Base-by-base conservation (phyloP, 768 basidiomycete species). In the Boletus tylopilopsis region DNA sequence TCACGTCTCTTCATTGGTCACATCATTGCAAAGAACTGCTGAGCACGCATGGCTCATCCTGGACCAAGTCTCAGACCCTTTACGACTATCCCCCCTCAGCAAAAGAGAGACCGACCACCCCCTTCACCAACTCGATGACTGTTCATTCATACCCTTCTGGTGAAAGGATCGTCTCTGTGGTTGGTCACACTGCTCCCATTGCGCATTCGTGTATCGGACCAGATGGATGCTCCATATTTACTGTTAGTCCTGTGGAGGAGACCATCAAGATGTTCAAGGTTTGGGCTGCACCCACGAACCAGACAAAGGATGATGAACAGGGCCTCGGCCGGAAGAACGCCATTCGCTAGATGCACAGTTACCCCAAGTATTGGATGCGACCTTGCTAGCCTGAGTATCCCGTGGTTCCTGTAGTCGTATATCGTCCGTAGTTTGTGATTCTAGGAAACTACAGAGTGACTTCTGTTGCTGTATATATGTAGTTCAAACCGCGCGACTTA, bases 21-120 rank as follows among this genome's bases (percentile, higher is more conserved):
- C 80, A 84, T 5, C 85, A 91, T 53, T 83, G 84, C 60, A 90
- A 90, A 56, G 93, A 95, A 60, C 68, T 96, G 30, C 68, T 95
- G n/a, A 88, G 82, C 36, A 88, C 90, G 3, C 89, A 93, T 58
- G 90, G 70, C 49, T 63, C 64, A 42, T 60, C 52, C 25, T 68
- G 68, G 67, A 51, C 51, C 10, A 51, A 38, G 32, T 50, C 57
- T 29, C 68, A 68, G 37, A 32, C 36, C 15, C 32, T 56, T 21
- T 50, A 55, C 9, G 58, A 55, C 4, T 30, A 40, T n/a, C 57
- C 62, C 12, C 56, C 60, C 21, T 45, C 56, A 11, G 34, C 54
- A 29, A 61, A 62, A 49, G 53, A 67, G 35, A 43, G 60, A 38
- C 62, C 53, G 13, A 33, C 33, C 24, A 58, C 59, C 43, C 57